Evolutionary conservation across 805 yeast species (phyloP), one percentile per base, ranked within the genome.

Genomic region (Clavispora fructus): DNA sequence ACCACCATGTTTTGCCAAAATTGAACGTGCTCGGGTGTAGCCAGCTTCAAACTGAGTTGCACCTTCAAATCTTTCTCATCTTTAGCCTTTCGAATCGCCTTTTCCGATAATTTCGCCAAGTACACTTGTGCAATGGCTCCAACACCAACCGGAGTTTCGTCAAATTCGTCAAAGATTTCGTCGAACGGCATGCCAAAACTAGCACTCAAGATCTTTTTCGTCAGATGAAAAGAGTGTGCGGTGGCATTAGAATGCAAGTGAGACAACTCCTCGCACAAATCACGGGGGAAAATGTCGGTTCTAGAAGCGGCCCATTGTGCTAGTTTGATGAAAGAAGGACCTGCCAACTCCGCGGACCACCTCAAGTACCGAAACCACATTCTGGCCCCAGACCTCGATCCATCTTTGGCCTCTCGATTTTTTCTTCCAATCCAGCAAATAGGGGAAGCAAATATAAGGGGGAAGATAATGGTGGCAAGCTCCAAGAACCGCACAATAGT

Each of bases 271-370:
- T 79, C 78, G 62, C 98, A 92, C 64, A 92, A 67, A 35, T 78
- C 87, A 40, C 68, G 70, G 3, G 96, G 85, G 67, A 94, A 92
- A 30, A 94, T 85, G 65, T 94, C 99, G 0, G 95, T 87, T 64
- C 99, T 78, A 10, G 96, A 86, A 2, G 97, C 97, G 0, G 99
- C 99, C 99, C 99, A 94, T 69, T 94, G 99, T 4, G 98, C 99
- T 47, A 94, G 75, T 64, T 88, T 86, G 46, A 86, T 82, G 61
- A 86, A 94, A 4, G 96, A 85, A 3, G 98, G 96, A 0, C 99
- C 99, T 0, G 96, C 97, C 14, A 71, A 51, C 63, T 92, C 96
- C 47, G 94, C 79, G 1, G 85, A 69, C 61, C 77, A 64, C 41
- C 88, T 74, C 17, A 92, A 66, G 40, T 80, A 65, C 44, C 66